Conservation (phyloP, 1,284 basidiomycete genomes). For the Microbotryum silenes-acaulis region DNA sequence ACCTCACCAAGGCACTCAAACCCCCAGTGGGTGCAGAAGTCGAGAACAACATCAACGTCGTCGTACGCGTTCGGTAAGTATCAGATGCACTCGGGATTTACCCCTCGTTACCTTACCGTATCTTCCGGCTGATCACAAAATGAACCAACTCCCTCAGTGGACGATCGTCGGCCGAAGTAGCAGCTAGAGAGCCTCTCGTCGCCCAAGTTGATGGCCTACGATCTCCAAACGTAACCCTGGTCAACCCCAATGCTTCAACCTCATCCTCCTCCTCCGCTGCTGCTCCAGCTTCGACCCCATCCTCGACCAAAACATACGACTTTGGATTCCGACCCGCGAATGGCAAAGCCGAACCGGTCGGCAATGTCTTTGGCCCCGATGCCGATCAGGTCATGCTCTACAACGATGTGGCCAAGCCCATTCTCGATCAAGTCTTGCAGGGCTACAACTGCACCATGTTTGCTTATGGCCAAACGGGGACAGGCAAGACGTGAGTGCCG, state of each 20-base stretch:
- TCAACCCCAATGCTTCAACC: slow-evolving; percentile 17
- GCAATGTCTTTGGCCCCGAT: slow-evolving; percentile 84
- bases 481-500: slow-evolving; percentile 81
- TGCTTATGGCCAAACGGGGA: slow-evolving; percentile 98
- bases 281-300: slow-evolving; percentile 54
- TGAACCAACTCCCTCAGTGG: slow-evolving; percentile 51
- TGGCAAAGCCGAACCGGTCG: slow-evolving; percentile 11
- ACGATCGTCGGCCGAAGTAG: slow-evolving; percentile 55
- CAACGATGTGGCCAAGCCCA: slow-evolving; percentile 82
- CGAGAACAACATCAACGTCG: slow-evolving; percentile 71
- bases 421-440: slow-evolving; percentile 84
- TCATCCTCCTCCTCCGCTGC: slow-evolving; percentile 48
- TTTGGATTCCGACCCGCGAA: slow-evolving; percentile 54
- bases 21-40: neutral
- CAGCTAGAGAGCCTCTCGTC: slow-evolving; percentile 73
- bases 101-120: neutral
- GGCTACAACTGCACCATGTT: slow-evolving; percentile 99
- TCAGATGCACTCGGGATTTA: neutral
- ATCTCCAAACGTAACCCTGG: slow-evolving; percentile 18
- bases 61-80: slow-evolving; percentile 67
- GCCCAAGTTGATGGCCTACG: slow-evolving; percentile 43
- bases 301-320: slow-evolving; percentile 67
- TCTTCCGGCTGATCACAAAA: neutral
- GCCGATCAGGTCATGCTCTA: slow-evolving; percentile 94
- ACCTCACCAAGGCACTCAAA: too few species aligned